phyloP scores from a whole-genome alignment of 495 filamentous ascomycete species.

The Penicillium angulare region DNA sequence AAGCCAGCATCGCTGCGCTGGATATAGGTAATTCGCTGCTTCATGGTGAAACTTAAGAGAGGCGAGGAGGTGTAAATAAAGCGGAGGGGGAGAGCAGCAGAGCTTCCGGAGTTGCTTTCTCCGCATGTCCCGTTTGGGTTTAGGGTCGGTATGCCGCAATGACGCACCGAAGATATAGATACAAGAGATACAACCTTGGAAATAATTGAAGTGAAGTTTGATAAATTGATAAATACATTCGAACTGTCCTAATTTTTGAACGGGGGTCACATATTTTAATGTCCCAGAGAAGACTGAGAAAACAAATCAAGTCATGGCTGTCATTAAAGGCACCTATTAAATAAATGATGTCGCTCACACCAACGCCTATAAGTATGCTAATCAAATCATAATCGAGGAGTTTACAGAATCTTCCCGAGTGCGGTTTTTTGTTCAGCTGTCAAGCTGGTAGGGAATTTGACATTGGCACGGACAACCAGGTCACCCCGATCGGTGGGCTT shows the following conservation, averaged over 20 bases:
- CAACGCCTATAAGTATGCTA: slow-evolving; percentile 35
- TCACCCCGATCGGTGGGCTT: slow-evolving; percentile 80
- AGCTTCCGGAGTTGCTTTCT: slow-evolving; percentile 17
- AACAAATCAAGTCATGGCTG: not conserved
- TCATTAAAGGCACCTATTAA: slow-evolving; percentile 8
- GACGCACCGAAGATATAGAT: no score
- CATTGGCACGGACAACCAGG: slow-evolving; percentile 84
- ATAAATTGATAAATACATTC: no score
- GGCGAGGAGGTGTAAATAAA: not conserved
- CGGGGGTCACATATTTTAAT: no score
- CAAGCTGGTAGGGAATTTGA: slow-evolving; percentile 81
- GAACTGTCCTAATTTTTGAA: no score
- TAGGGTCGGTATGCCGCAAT: slow-evolving; percentile 11
- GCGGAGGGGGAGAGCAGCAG: not conserved
- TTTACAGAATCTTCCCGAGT: slow-evolving; percentile 70
- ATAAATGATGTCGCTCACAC: slow-evolving; percentile 13
- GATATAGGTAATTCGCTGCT: slow-evolving; percentile 80
- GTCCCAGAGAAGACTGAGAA: not conserved
- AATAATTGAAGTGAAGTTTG: no score
- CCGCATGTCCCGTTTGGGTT: slow-evolving; percentile 24
- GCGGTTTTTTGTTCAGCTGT: slow-evolving; percentile 72
- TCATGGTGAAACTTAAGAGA: slow-evolving; percentile 53
- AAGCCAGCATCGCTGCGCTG: slow-evolving; percentile 60
- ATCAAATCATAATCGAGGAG: slow-evolving; percentile 7
- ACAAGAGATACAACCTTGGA: no score